Evolutionary conservation across 2,329 filamentous ascomycete genomes (phyloP).

Genomic region (Remersonia thermophila): DNA sequence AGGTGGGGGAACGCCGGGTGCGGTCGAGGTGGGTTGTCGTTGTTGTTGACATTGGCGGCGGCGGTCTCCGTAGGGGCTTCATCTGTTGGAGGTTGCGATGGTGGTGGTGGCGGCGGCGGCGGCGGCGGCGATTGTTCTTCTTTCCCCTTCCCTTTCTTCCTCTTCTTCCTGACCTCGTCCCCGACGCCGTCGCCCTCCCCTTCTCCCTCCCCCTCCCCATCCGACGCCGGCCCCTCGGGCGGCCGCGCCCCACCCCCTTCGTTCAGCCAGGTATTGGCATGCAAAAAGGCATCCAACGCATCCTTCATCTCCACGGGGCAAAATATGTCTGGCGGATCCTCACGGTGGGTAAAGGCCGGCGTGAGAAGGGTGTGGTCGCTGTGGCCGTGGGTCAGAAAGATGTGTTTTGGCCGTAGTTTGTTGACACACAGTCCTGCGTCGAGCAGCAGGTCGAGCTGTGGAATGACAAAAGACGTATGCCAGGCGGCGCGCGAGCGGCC

Average conservation of each 20-base stretch:
- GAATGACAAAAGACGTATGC: slow-evolving; percentile 40
- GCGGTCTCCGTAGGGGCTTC: too few species aligned
- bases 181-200: slow-evolving; percentile 10
- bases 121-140: too few species aligned
- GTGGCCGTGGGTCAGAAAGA: slow-evolving; percentile 39
- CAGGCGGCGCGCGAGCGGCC: slow-evolving; percentile 37
- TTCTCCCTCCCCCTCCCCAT: slow-evolving; percentile 8
- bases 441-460: slow-evolving; percentile 36
- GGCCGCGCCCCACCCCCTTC: slow-evolving; percentile 25
- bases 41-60: not conserved
- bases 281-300: slow-evolving; percentile 29
- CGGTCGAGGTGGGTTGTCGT: not conserved
- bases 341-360: slow-evolving; percentile 31
- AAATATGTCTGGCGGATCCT: slow-evolving; percentile 34
- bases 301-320: slow-evolving; percentile 30
- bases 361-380: slow-evolving; percentile 33
- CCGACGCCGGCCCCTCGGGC: slow-evolving; percentile 6
- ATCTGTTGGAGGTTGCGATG: too few species aligned
- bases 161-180: slow-evolving; percentile 1
- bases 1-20: slow-evolving; percentile 18
- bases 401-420: slow-evolving; percentile 33
- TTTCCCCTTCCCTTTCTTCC: not conserved
- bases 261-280: slow-evolving; percentile 25
- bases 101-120: too few species aligned
- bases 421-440: slow-evolving; percentile 36